phyloP scores from a whole-genome alignment of 345 rosid genomes.

The Eucalyptus lansdowneana region DNA sequence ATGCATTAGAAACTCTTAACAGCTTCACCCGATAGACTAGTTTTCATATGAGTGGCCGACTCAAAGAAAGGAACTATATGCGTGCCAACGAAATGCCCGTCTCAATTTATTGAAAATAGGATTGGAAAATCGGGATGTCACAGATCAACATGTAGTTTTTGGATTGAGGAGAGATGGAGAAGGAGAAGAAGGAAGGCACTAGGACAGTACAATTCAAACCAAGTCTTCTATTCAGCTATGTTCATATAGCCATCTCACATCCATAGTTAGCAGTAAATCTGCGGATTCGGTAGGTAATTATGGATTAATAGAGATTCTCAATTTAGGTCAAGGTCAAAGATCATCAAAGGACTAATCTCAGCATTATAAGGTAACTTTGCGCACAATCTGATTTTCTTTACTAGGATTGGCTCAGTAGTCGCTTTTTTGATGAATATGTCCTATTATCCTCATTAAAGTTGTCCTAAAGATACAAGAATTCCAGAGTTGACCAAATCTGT shows the following conservation, averaged over 20 bases:
- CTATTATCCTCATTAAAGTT: neutral
- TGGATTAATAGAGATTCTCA: neutral
- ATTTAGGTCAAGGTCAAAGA: neutral
- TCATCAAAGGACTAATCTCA: neutral
- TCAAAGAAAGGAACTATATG: no score
- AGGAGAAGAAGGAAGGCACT: neutral
- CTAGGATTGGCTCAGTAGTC: neutral
- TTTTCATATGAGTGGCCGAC: no score
- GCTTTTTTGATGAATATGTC: neutral
- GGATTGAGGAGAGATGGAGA: neutral
- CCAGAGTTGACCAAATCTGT: neutral
- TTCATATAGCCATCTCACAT: neutral
- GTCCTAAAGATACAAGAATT: neutral
- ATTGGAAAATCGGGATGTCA: no score
- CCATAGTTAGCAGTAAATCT: neutral
- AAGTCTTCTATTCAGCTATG: neutral
- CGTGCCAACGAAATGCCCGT: no score
- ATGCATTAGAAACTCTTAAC: no score
- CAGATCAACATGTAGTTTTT: neutral
- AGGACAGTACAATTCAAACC: neutral
- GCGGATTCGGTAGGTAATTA: neutral
- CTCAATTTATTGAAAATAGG: no score
- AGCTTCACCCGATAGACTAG: no score
- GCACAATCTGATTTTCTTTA: neutral
- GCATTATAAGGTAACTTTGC: neutral